Conservation (phyloP, 2,329 filamentous ascomycete genomes). For the Aureobasidium sp. region DNA sequence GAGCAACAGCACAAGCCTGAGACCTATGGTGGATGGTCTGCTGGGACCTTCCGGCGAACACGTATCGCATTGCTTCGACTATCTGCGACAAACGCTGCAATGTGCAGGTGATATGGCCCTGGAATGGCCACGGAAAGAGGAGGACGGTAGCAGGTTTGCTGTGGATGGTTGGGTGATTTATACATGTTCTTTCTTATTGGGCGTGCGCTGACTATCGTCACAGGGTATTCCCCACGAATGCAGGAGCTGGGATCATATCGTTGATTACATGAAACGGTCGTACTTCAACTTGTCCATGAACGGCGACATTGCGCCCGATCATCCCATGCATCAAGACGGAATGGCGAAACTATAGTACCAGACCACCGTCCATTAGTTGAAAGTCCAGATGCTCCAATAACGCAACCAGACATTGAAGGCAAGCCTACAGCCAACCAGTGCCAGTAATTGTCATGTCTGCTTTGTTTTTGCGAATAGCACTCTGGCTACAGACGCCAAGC, state of each 20-base stretch:
- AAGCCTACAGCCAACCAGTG: too few species aligned
- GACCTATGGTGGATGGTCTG: conserved; percentile 18
- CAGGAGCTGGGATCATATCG: conserved; percentile 12
- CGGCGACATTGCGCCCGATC: conserved; percentile 15
- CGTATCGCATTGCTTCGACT: conserved; percentile 27
- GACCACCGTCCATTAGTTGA: not conserved
- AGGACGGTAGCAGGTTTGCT: conserved; percentile 23
- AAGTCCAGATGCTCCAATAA: too few species aligned
- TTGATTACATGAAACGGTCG: conserved; percentile 14
- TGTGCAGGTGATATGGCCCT: conserved; percentile 25
- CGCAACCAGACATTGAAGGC: too few species aligned
- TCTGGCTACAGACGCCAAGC: too few species aligned
- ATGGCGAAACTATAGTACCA: not conserved
- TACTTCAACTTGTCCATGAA: conserved; percentile 15
- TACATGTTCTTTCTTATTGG: not conserved
- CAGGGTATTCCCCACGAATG: conserved; percentile 5
- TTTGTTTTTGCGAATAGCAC: too few species aligned
- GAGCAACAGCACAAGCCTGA: conserved; percentile 20
- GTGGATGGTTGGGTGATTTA: conserved; percentile 27
- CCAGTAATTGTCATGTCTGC: too few species aligned
- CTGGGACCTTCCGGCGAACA: conserved; percentile 20
- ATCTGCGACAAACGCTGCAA: conserved; percentile 25
- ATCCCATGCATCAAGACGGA: conserved; percentile 1
- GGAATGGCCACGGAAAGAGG: conserved; percentile 27
- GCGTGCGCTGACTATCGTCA: not conserved